A percentile compares a stretch with the other conserved stretches of the same genome.
phyloP scores from a whole-genome alignment of 495 filamentous ascomycete species.

The Amorphotheca resinae region DNA sequence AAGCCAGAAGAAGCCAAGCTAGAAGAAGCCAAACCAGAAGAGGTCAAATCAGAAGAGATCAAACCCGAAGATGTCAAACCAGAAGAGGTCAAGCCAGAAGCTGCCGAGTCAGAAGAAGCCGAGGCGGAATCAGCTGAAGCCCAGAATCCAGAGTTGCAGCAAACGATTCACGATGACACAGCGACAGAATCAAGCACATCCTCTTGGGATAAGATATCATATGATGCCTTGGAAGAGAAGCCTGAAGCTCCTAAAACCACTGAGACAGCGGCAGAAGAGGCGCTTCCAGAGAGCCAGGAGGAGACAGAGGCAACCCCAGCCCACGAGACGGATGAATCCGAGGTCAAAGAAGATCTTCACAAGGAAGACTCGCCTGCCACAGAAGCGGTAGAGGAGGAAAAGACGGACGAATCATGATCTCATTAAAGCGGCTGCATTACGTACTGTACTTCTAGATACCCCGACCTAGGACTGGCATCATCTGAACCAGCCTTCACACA shows the following conservation, averaged over 20 bases:
- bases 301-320: background rate
- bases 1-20: constrained; percentile 5
- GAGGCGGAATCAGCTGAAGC: background rate
- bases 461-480: background rate
- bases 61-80: no score
- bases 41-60: no score
- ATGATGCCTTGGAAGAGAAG: constrained; percentile 6
- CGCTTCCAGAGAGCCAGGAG: constrained; percentile 7
- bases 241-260: background rate
- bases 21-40: background rate
- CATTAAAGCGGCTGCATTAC: constrained; percentile 1
- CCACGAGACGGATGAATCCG: constrained; percentile 5
- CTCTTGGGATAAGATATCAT: constrained; percentile 10
- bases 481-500: background rate
- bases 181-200: constrained; percentile 3
- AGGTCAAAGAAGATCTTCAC: constrained; percentile 3
- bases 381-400: constrained; percentile 16
- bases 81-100: no score
- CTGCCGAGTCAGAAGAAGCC: background rate
- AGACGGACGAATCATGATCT: constrained; percentile 5
- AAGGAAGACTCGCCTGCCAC: constrained; percentile 14
- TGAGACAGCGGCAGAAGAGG: constrained; percentile 5
- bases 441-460: constrained; percentile 13
- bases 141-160: background rate
- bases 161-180: constrained; percentile 18